A percentile compares a stretch with the other conserved stretches of the same genome.
Conservation (phyloP, 2,329 filamentous ascomycete species). For the Emericellopsis cladophorae region DNA sequence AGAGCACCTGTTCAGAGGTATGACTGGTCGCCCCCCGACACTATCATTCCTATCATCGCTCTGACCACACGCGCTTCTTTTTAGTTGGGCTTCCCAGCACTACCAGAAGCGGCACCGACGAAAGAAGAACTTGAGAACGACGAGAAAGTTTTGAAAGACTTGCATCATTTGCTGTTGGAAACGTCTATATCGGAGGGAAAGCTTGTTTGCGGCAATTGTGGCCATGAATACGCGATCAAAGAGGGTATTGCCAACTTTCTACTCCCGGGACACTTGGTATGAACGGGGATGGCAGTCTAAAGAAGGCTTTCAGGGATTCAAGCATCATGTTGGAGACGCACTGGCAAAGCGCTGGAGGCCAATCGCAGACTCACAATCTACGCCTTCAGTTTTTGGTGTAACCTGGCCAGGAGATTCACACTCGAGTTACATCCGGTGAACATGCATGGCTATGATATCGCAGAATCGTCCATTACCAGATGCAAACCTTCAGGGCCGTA, state of each 20-base stretch:
- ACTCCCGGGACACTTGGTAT: constrained; percentile 81
- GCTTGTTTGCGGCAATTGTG: constrained; percentile 81
- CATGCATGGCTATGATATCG: too few relatives aligned
- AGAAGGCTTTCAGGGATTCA: neutral
- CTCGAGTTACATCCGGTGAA: too few relatives aligned
- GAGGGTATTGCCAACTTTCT: constrained; percentile 97
- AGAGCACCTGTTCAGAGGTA: constrained; percentile 66
- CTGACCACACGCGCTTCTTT: neutral
- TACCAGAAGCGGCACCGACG: constrained; percentile 53
- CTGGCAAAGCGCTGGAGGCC: too few relatives aligned
- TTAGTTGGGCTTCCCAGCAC: constrained; percentile 66
- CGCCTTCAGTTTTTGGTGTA: too few relatives aligned
- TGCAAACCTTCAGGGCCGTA: too few relatives aligned
- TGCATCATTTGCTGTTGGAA: constrained; percentile 76
- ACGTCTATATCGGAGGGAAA: constrained; percentile 83
- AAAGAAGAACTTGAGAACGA: constrained; percentile 49
- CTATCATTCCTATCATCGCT: neutral
- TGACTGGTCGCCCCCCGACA: constrained; percentile 6
- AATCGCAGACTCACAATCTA: too few relatives aligned
- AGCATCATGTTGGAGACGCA: too few relatives aligned
- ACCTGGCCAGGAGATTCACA: too few relatives aligned
- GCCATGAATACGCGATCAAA: constrained; percentile 86
- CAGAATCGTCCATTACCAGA: too few relatives aligned
- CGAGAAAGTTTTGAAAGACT: constrained; percentile 59
- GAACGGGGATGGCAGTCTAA: constrained; percentile 6